Evolutionary conservation across 2,329 filamentous ascomycete genomes (phyloP).

Genomic region (Ophiostoma sp.): DNA sequence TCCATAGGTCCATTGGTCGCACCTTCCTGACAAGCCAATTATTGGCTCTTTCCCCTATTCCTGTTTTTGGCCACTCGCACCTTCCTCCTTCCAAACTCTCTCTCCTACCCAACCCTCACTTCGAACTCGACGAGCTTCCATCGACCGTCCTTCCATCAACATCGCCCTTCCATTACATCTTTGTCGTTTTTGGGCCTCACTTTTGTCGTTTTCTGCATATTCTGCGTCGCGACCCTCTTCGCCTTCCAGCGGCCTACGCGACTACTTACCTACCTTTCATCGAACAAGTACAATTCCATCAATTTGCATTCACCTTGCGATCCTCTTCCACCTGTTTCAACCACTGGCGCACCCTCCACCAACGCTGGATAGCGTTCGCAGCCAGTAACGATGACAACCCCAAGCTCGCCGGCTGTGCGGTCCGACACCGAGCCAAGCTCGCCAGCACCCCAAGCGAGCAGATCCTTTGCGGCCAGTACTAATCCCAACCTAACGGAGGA

Average conservation of each 20-base stretch:
- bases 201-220: background rate
- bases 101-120: background rate
- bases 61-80: constrained; percentile 9
- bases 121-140: background rate
- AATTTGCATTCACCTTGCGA: background rate
- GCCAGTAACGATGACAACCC: constrained; percentile 33
- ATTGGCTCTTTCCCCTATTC: constrained; percentile 11
- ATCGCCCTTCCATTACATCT: background rate
- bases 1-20: constrained; percentile 1
- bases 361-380: constrained; percentile 7
- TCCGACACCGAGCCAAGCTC: constrained; percentile 47
- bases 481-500: constrained; percentile 46
- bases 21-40: constrained; percentile 19
- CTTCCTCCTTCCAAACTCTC: background rate
- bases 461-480: constrained; percentile 45
- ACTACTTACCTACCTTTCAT: background rate
- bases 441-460: constrained; percentile 39
- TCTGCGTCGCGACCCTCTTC: background rate
- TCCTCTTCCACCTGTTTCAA: background rate
- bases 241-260: background rate
- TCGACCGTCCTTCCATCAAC: background rate
- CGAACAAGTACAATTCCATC: background rate
- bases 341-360: background rate
- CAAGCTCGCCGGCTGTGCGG: constrained; percentile 37
- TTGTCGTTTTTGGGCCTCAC: background rate